Evolutionary conservation across 116 monocot species (phyloP).

Genomic region (Posidonia oceanica): DNA sequence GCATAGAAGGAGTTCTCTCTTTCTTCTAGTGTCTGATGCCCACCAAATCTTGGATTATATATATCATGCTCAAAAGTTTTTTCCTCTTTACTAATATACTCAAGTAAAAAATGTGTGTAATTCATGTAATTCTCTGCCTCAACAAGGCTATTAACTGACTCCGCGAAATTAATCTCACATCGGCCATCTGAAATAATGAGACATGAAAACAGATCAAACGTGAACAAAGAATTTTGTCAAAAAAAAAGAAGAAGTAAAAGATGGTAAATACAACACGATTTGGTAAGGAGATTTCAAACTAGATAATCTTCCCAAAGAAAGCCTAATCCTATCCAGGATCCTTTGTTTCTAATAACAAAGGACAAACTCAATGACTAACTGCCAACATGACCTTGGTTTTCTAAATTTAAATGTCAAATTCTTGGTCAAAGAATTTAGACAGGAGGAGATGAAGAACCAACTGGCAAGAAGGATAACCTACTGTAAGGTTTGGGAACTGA

Average conservation of each 20-base stretch:
- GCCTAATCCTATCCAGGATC: too few relatives aligned
- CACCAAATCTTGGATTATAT: constrained; percentile 50
- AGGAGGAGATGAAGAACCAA: too few relatives aligned
- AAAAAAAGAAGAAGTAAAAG: not conserved
- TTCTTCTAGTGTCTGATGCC: constrained; percentile 67
- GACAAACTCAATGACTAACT: too few relatives aligned
- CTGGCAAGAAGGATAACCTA: too few relatives aligned
- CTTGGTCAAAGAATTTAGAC: too few relatives aligned
- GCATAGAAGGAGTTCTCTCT: constrained; percentile 68
- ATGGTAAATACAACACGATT: not conserved
- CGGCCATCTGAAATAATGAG: constrained; percentile 9
- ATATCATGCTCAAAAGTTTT: constrained; percentile 6
- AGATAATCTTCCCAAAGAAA: too few relatives aligned
- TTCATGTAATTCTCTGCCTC: constrained; percentile 56
- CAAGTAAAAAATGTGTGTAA: constrained; percentile 51
- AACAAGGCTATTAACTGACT: constrained; percentile 18
- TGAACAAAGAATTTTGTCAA: not conserved
- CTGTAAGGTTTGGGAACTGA: too few relatives aligned
- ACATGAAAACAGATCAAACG: not conserved
- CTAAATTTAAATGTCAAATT: too few relatives aligned
- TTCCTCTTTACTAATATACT: constrained; percentile 44
- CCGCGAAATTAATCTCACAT: constrained; percentile 6
- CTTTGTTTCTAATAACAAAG: too few relatives aligned
- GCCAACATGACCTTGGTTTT: too few relatives aligned
- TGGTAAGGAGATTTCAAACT: too few relatives aligned